phyloP scores from a whole-genome alignment of 2,329 filamentous ascomycete species.

The Exophiala oligosperma region DNA sequence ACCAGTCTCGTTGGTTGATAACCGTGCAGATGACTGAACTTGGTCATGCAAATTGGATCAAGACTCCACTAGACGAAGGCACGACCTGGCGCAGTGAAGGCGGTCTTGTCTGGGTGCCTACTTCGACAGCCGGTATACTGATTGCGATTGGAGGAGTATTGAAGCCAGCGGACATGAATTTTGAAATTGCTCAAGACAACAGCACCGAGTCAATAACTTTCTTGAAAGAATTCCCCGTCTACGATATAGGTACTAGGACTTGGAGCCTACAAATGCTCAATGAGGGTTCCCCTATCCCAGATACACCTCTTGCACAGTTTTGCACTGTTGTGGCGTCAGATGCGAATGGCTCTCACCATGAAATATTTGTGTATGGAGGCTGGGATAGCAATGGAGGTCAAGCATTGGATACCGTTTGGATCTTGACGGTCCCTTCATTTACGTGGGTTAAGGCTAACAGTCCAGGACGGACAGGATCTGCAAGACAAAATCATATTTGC shows the following conservation, averaged over 20 bases:
- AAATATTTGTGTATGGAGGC: slow-evolving; percentile 38
- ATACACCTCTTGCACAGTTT: slow-evolving; percentile 36
- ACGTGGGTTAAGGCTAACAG: neutral
- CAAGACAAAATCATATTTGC: slow-evolving; percentile 34
- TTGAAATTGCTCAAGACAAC: neutral
- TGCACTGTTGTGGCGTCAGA: slow-evolving; percentile 42
- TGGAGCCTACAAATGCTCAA: slow-evolving; percentile 39
- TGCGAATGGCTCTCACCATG: slow-evolving; percentile 36
- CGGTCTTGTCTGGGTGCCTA: slow-evolving; percentile 63
- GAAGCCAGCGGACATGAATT: slow-evolving; percentile 13
- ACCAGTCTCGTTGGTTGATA: slow-evolving; percentile 57
- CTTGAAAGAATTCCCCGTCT: slow-evolving; percentile 39
- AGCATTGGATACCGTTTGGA: slow-evolving; percentile 34
- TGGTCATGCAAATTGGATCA: slow-evolving; percentile 54
- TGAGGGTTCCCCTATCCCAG: slow-evolving; percentile 33
- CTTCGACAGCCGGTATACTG: slow-evolving; percentile 37
- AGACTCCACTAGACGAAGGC: slow-evolving; percentile 49
- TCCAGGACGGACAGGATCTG: slow-evolving; percentile 10
- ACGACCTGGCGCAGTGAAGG: slow-evolving; percentile 57
- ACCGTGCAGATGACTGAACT: slow-evolving; percentile 59
- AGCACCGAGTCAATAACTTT: neutral
- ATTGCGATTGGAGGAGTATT: slow-evolving; percentile 39
- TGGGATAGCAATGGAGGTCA: slow-evolving; percentile 28
- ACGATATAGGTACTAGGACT: slow-evolving; percentile 34
- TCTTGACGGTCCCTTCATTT: slow-evolving; percentile 31